Conservation (phyloP, 23 red algal genomes). For the Gracilaria domingensis region DNA sequence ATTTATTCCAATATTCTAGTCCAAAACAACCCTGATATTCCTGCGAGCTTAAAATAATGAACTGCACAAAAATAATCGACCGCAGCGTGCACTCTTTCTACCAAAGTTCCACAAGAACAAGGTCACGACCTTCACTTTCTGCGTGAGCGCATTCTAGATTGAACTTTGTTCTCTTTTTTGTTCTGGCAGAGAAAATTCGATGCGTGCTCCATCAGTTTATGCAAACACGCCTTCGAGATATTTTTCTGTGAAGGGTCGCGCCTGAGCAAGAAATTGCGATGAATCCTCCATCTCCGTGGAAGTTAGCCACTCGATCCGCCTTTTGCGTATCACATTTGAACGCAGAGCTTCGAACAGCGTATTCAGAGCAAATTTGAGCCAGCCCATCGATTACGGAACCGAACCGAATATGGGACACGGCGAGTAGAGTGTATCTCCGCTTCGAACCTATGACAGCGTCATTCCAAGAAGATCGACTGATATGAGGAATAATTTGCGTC, state of each 20-base stretch:
- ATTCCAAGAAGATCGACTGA: too few species aligned
- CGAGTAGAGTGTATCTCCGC: too few species aligned
- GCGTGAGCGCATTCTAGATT: conserved; percentile 14
- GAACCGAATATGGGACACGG: too few species aligned
- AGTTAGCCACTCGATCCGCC: too few species aligned
- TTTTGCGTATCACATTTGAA: too few species aligned
- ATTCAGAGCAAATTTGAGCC: too few species aligned
- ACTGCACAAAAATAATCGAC: neutral
- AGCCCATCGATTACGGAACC: too few species aligned
- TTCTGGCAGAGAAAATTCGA: neutral
- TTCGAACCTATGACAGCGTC: too few species aligned
- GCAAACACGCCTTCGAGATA: conserved; percentile 15
- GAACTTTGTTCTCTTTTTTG: conserved; percentile 8
- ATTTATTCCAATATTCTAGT: neutral
- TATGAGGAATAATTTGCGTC: too few species aligned
- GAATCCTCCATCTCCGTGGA: neutral
- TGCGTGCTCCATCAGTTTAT: neutral
- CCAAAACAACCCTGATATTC: neutral
- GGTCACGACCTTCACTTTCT: conserved; percentile 27
- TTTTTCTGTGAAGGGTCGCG: neutral
- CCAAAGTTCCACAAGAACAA: conserved; percentile 40
- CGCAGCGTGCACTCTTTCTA: neutral
- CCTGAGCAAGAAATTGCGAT: neutral
- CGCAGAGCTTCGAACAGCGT: too few species aligned
- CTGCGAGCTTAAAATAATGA: conserved; percentile 14